These are phyloP conservation scores for Diaporthe citriasiana DNA, from an alignment of 2,329 filamentous ascomycete genomes.

Conservation along the genomic window DNA sequence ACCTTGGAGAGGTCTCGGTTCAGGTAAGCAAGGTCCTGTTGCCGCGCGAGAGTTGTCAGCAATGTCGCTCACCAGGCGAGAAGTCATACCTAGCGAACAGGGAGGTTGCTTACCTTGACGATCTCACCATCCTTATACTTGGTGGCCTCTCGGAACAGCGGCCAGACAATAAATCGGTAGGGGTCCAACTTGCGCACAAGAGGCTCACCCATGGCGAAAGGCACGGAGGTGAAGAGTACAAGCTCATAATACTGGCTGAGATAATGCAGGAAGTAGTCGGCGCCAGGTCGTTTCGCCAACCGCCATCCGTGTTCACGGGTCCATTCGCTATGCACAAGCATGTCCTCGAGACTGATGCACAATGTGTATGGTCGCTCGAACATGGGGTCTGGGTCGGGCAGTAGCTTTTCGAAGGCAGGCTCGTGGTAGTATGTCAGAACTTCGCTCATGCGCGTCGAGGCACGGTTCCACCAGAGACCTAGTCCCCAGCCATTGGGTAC, in stretches of 20 bases:
- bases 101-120: conserved; percentile 78
- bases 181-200: conserved; percentile 95
- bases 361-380: conserved; percentile 92
- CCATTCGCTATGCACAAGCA: conserved; percentile 97
- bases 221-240: conserved; percentile 93
- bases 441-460: conserved; percentile 79
- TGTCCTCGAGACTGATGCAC: conserved; percentile 91
- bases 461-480: conserved; percentile 83
- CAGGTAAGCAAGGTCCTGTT: conserved; percentile 93
- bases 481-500: conserved; percentile 85
- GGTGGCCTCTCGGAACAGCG: conserved; percentile 95
- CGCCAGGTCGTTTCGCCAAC: conserved; percentile 91
- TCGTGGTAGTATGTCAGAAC: conserved; percentile 95
- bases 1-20: conserved; percentile 97
- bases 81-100: not conserved
- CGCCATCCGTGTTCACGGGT: conserved; percentile 94
- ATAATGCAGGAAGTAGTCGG: conserved; percentile 98
- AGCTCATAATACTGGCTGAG: conserved; percentile 98
- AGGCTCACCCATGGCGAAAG: conserved; percentile 86
- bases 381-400: conserved; percentile 84
- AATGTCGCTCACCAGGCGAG: not conserved
- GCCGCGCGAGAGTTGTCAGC: conserved; percentile 41
- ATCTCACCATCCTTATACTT: conserved; percentile 97
- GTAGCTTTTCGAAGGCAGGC: conserved; percentile 91
- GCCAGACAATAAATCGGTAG: conserved; percentile 95